Base-by-base conservation (phyloP, 495 filamentous ascomycete genomes). In the Xylaria sp. region DNA sequence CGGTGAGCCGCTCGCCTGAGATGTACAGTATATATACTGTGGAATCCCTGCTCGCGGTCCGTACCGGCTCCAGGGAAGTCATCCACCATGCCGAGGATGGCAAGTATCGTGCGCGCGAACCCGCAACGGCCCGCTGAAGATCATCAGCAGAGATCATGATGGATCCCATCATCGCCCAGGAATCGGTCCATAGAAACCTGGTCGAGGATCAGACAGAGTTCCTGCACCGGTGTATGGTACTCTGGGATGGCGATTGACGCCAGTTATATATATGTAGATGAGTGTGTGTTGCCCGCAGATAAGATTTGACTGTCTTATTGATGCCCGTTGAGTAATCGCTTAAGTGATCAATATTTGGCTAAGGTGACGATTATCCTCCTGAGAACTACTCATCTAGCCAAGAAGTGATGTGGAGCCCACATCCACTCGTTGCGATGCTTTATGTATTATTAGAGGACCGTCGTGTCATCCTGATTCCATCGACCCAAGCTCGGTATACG, bases 401-500 rank as follows among this genome's bases (percentile, higher is more conserved):
- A 26, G 61, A 24, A n/a, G 17, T 12, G n/a, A 21, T 46, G 41
- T 9, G 26, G 26, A 63, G n/a, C 14, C 40, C 17, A 12, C 17
- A 26, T n/a, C 26, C 14, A 5, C 31, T n/a, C 0, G 15, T 41
- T 44, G 15, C 14, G 40, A 9, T 19, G 1, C 21, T 44, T 8
- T 3, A 8, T 8, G 1, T 29, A 24, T 57, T 4, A 1, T 26
- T 44, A 35, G 17, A 12, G 2, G 52, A 61, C 19, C 5, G 6
- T 43, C 0, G 31, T n/a, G 21, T 59, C 57, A 59, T 59, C 57
- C 57, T 1, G 59, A 57, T 17, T 71, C 61, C 46, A 65, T 65
- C 19, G 59, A 70, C 19, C 50, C 37, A 24, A 70, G 33, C 17
- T 71, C 69, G n/a, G n/a, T 14, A 19, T 71, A 64, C 19, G 57